Percentiles rank a stretch among this genome's conserved stretches.
These are phyloP conservation scores for Paramecium tetraurelia DNA, from an alignment of 73 alveolate species.

Conservation along the genomic window DNA sequence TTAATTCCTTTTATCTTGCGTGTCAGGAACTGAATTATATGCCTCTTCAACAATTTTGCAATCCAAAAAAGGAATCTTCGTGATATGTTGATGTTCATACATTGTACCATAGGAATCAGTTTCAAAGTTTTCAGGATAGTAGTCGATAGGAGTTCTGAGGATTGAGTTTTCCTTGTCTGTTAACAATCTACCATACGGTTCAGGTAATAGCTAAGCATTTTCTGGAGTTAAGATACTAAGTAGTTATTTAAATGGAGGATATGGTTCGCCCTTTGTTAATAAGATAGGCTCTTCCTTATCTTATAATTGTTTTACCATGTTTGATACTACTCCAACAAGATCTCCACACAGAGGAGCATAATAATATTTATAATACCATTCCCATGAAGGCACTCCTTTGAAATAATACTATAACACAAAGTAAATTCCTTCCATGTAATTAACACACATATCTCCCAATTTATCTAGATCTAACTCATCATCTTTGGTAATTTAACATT, in stretches of 20 bases:
- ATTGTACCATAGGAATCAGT: slow-evolving; percentile 61
- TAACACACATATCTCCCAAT: slow-evolving; percentile 68
- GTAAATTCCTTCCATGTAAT: slow-evolving; percentile 91
- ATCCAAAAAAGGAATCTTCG: slow-evolving; percentile 42
- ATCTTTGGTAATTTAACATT: slow-evolving; percentile 80
- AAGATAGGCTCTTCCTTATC: neutral
- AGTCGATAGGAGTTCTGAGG: slow-evolving; percentile 54
- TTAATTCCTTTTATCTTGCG: neutral
- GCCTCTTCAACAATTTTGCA: neutral
- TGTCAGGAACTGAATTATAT: neutral
- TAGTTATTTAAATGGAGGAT: slow-evolving; percentile 83
- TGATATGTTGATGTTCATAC: slow-evolving; percentile 43
- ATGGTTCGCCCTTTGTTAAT: slow-evolving; percentile 68
- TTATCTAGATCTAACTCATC: slow-evolving; percentile 72
- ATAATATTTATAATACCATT: slow-evolving; percentile 52
- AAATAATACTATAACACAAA: slow-evolving; percentile 90
- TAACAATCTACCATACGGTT: neutral
- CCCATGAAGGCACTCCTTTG: slow-evolving; percentile 70
- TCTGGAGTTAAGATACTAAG: slow-evolving; percentile 85
- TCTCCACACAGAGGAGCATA: slow-evolving; percentile 56
- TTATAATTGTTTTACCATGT: neutral
- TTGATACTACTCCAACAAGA: neutral
- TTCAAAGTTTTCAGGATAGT: slow-evolving; percentile 48
- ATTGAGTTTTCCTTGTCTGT: slow-evolving; percentile 1
- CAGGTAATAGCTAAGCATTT: slow-evolving; percentile 59